These are phyloP conservation scores for Fraxinus sp. DNA, from an alignment of 305 asterid species.

Conservation along the genomic window DNA sequence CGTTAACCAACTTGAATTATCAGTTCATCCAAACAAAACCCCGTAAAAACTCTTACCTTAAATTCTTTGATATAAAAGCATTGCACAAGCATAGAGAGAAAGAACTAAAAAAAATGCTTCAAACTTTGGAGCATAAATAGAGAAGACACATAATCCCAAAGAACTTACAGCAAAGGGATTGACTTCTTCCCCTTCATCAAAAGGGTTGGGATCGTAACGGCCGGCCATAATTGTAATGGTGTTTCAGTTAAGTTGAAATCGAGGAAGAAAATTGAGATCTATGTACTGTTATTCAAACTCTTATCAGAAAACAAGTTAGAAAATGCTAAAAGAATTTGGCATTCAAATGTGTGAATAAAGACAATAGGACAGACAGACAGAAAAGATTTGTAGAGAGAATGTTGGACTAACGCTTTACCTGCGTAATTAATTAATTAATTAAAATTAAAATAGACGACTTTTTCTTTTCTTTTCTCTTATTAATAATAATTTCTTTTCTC, in stretches of 20 bases:
- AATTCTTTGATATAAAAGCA: background rate
- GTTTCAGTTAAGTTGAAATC: constrained; percentile 7
- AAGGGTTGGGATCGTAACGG: constrained; percentile 81
- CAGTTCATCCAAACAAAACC: background rate
- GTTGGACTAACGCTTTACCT: background rate
- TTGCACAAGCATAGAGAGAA: background rate
- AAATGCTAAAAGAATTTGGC: background rate
- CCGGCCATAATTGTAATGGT: constrained; percentile 53
- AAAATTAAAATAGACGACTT: background rate
- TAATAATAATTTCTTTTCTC: background rate
- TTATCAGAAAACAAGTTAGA: constrained; percentile 3
- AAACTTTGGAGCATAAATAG: constrained; percentile 10
- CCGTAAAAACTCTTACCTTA: background rate
- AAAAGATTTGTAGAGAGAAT: background rate
- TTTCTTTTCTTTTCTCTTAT: background rate
- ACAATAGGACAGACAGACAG: constrained; percentile 14
- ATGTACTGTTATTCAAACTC: constrained; percentile 5
- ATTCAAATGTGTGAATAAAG: constrained; percentile 24
- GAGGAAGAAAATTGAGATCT: constrained; percentile 31
- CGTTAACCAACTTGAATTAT: background rate
- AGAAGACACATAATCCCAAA: background rate
- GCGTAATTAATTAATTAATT: background rate
- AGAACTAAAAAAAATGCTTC: background rate
- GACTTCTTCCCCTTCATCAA: constrained; percentile 75
- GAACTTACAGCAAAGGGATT: constrained; percentile 79